Percentiles rank a stretch among this genome's conserved stretches.
Conservation (phyloP, 2,329 filamentous ascomycete species). For the Colletotrichum melonis region DNA sequence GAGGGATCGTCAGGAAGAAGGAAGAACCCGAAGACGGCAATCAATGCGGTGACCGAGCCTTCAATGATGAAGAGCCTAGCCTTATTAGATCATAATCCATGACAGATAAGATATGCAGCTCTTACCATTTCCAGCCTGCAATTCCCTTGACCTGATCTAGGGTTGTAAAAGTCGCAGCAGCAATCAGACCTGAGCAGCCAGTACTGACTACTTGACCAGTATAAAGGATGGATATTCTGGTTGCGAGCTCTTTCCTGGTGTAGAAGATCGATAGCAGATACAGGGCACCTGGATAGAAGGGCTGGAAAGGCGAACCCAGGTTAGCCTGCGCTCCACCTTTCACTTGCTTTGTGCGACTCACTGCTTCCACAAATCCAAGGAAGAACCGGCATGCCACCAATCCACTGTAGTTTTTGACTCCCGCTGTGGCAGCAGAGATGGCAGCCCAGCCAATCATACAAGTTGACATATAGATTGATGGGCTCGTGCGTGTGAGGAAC, state of each 20-base stretch:
- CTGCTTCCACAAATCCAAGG: conserved; percentile 29
- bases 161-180: conserved; percentile 16
- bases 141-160: conserved; percentile 24
- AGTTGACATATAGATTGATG: conserved; percentile 52
- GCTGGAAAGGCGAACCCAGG: neutral
- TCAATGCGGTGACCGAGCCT: conserved; percentile 48
- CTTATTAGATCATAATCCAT: neutral
- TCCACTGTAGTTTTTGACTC: conserved; percentile 22
- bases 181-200: conserved; percentile 26
- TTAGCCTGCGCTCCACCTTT: neutral
- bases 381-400: conserved; percentile 23
- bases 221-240: conserved; percentile 20
- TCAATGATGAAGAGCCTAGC: conserved; percentile 37
- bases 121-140: conserved; percentile 31
- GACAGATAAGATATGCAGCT: neutral
- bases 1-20: conserved; percentile 48
- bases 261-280: conserved; percentile 31
- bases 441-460: conserved; percentile 55
- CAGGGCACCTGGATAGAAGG: conserved; percentile 28
- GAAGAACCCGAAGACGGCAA: conserved; percentile 52
- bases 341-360: neutral
- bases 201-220: conserved; percentile 28
- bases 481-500: conserved; percentile 54
- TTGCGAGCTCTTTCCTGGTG: conserved; percentile 28
- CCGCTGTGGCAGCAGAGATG: conserved; percentile 41